These are phyloP conservation scores for Austroboletus festivus DNA, from an alignment of 768 basidiomycete genomes.

Conservation along the genomic window DNA sequence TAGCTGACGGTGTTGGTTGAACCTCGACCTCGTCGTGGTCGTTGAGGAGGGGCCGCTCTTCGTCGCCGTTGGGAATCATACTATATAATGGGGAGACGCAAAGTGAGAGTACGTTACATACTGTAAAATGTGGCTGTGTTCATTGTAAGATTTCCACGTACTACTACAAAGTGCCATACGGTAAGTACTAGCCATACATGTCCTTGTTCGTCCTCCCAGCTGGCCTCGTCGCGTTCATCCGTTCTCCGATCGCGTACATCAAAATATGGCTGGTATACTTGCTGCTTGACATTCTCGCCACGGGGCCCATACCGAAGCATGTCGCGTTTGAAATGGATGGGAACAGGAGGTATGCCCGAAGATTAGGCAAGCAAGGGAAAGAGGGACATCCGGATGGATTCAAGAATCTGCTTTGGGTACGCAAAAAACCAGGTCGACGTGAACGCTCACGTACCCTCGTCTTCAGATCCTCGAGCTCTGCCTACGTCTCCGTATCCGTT, in stretches of 20 bases:
- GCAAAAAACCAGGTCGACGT: conserved; percentile 23
- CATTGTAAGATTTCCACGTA: too few relatives aligned
- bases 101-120: not conserved
- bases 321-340: conserved; percentile 98
- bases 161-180: too few relatives aligned
- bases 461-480: conserved; percentile 84
- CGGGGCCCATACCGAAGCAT: conserved; percentile 86
- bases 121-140: conserved; percentile 24
- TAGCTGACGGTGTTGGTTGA: not conserved
- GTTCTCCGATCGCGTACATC: conserved; percentile 13
- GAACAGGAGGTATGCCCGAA: conserved; percentile 85
- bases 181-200: too few relatives aligned
- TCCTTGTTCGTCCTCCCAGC: not conserved
- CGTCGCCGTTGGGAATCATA: conserved; percentile 16
- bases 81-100: too few relatives aligned
- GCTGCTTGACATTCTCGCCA: conserved; percentile 63
- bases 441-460: not conserved
- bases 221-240: conserved; percentile 8
- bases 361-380: conserved; percentile 56
- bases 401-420: conserved; percentile 69
- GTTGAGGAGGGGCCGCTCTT: conserved; percentile 26
- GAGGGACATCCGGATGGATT: conserved; percentile 89
- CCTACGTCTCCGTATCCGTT: conserved; percentile 70
- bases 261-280: conserved; percentile 34
- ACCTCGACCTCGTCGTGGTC: conserved; percentile 10